Base-by-base conservation (phyloP, 345 rosid genomes). In the Bruguiera gymnorhiza region DNA sequence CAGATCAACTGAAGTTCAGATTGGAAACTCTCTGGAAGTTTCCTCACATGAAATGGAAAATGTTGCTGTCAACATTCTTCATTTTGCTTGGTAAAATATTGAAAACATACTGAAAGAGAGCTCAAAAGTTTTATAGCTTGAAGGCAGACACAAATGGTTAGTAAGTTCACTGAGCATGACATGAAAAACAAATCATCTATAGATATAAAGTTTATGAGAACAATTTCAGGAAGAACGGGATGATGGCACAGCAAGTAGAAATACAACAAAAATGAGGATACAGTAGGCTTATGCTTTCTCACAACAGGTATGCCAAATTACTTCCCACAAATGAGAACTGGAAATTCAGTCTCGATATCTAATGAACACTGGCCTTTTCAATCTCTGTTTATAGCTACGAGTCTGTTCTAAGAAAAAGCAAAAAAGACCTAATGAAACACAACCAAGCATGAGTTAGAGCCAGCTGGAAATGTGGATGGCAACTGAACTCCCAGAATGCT, bases 391-490 rank as follows among this genome's bases (percentile, higher is more conserved):
- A 52, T 36, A 90, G 94, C 88, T 89, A 60, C 68, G 91, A 72
- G 73, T 91, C 46, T 86, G 97, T 83, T 78, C 94, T 26, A 89
- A 80, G 91, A 86, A 78, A 70, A 86, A 85, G 71, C 86, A 80
- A 37, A 60, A 61, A 30, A 84, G 67, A 71, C 50, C 83, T 6
- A 79, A 74, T 8, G 85, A 66, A 2, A 64, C 73, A 18, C 89
- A 87, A 23, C 67, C 84, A 30, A 82, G 81, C 80, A 81, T 82
- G 74, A 86, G 93, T 58, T 89, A 90, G 95, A 88, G 82, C 78
- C 88, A 95, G 96, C 91, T 88, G 54, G 96, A 94, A 75, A 81
- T 94, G 19, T 88, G 92, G 97, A 87, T 89, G 96, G 30, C 60
- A 55, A 23, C 29, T 23, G 9, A 55, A 55, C 6, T 23, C 50